Evolutionary conservation across 768 basidiomycete species (phyloP), one percentile per base, ranked within the genome.

Genomic region (Rickenella mellea): DNA sequence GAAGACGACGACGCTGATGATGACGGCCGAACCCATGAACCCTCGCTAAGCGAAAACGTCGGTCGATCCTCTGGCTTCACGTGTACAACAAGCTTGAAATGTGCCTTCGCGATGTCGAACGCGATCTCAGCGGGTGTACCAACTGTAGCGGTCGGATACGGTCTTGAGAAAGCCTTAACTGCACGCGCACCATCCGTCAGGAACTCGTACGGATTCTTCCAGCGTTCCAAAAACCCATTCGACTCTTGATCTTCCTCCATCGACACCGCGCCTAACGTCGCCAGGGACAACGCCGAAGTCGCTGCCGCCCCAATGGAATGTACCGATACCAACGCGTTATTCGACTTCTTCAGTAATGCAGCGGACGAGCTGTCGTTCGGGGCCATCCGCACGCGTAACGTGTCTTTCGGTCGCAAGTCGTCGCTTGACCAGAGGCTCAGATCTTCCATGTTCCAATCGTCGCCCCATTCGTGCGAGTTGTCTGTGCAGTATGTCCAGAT

Each of bases 371-470:
- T 56, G 44, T 62, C 58, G n/a, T n/a, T n/a, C n/a, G n/a, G n/a
- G 37, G 38, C 52, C 26, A 39, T 37, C 30, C 50, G 51, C 49
- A 51, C 57, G 43, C 48, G 40, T 42, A 59, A 58, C 39, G 52
- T 49, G 28, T 46, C 46, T 48, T 46, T 28, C 41, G 40, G 49
- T 45, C 55, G 56, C 46, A 78, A 47, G 56, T 97, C 92, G 49
- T 91, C 87, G 3, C 60, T 50, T 51, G 81, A 83, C 87, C 87
- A 97, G 11, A 98, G 48, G 49, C 86, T 90, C 45, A 98, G 59
- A 63, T 98, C 94, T 64, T 99, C 94, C 63, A 87, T 76, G 58
- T 97, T 93, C 94, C 93, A 99, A 1, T 81, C 81, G 61, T 99
- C 94, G 11, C 94, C 91, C 88, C 87, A 96, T 55, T 75, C 66